Base-by-base conservation (phyloP, 495 filamentous ascomycete species). In the Aspergillus nanangensis region DNA sequence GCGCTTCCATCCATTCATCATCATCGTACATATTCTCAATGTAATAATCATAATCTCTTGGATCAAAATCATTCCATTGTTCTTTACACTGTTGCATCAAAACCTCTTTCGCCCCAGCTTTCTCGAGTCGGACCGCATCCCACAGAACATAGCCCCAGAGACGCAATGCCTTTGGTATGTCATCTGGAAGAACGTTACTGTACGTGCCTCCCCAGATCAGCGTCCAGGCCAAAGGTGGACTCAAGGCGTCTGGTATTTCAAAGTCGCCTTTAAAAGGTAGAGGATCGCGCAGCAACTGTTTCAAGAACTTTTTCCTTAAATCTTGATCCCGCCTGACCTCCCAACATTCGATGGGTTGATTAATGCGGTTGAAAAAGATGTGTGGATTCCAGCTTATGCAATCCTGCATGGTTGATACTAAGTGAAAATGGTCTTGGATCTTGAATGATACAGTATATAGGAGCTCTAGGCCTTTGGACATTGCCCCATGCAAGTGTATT, bases 161-260 rank as follows among this genome's bases (percentile, higher is more conserved):
- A 10, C 37, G 36, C 1, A 57, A 7, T 1, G 17, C 13, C 14
- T 34, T 29, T 8, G 3, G 25, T 8, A 58, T 24, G 24, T 20
- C 37, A 13, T 33, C 19, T n/a, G 54, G 59, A 22, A 32, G 44
- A n/a, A 41, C 3, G 20, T 62, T 60, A 8, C 43, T 51, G 22
- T 48, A 52, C 3, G 43, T 51, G 23, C 25, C 54, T 17, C 32
- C 11, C 53, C 54, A 58, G 3, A 51, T 19, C 5, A 56, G 15
- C 10, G 49, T 57, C 56, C 59, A 65, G 18, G 56, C 53, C 2
- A 53, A 32, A 2, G 56, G 56, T 36, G 56, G 51, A 22, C n/a
- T n/a, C n/a, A n/a, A n/a, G n/a, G n/a, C 38, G 22, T 13, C 34
- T 29, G 8, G 33, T 3, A 11, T 22, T 14, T 44, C 36, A 11